Conservation (phyloP, 352 stramenopile genomes). For the Aphanomyces stellatus region DNA sequence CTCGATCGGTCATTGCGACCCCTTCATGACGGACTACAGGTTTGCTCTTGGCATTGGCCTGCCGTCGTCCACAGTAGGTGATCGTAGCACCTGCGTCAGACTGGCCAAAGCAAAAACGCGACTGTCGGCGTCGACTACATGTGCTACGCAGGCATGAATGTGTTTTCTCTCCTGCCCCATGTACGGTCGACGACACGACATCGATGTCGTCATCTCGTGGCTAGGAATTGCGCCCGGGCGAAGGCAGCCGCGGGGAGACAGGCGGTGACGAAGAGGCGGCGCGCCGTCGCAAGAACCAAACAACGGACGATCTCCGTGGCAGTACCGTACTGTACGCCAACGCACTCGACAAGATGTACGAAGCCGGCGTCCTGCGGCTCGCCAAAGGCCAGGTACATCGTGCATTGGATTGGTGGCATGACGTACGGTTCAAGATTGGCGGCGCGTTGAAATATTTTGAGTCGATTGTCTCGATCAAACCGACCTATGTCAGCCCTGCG, state of each 20-base stretch:
- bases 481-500: slow-evolving; percentile 36
- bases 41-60: too few species aligned
- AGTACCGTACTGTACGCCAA: slow-evolving; percentile 2
- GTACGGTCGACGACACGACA: too few species aligned
- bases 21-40: not conserved
- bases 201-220: too few species aligned
- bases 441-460: slow-evolving; percentile 35
- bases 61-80: too few species aligned
- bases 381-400: slow-evolving; percentile 14
- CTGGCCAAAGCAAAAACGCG: not conserved
- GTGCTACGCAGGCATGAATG: not conserved
- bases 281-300: not conserved
- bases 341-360: slow-evolving; percentile 50
- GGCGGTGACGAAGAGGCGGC: not conserved
- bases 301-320: not conserved
- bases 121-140: slow-evolving; percentile 2
- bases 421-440: not conserved
- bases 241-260: not conserved
- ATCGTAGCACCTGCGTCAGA: not conserved
- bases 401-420: slow-evolving; percentile 13
- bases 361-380: slow-evolving; percentile 38
- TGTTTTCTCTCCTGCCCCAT: slow-evolving; percentile 5
- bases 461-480: slow-evolving; percentile 42
- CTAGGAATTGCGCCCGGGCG: not conserved
- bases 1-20: slow-evolving; percentile 29